These are phyloP conservation scores for Stromatinia cepivora DNA, from an alignment of 2,329 filamentous ascomycete species.

Conservation along the genomic window DNA sequence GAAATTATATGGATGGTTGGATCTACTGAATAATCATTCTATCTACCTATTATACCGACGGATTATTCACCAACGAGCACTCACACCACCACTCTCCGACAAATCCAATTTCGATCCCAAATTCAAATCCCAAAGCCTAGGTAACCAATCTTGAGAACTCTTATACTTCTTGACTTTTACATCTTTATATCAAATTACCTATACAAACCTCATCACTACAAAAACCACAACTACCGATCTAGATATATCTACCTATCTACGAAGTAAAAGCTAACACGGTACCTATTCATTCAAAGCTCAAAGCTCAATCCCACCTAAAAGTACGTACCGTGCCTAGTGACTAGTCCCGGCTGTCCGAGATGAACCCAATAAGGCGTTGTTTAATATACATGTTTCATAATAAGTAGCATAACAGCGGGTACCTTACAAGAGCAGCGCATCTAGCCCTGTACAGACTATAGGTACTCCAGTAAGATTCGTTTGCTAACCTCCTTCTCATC, in stretches of 20 bases:
- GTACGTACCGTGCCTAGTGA: neutral
- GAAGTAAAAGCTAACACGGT: too few relatives aligned
- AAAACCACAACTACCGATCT: too few relatives aligned
- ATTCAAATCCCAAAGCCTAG: neutral
- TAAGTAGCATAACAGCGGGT: neutral
- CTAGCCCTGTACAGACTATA: neutral
- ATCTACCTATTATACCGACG: neutral
- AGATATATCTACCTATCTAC: too few relatives aligned
- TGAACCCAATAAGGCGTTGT: neutral
- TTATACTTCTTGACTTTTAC: too few relatives aligned
- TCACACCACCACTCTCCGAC: neutral
- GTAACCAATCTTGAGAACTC: too few relatives aligned
- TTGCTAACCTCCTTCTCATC: neutral
- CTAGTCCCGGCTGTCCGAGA: neutral
- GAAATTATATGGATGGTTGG: neutral
- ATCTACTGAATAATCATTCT: neutral
- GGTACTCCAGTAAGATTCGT: too few relatives aligned
- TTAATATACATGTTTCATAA: neutral
- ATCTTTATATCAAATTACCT: too few relatives aligned
- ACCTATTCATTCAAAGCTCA: neutral
- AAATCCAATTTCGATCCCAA: neutral
- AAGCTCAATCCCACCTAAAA: neutral
- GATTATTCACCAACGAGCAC: neutral
- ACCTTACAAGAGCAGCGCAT: neutral
- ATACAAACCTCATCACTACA: too few relatives aligned